phyloP scores from a whole-genome alignment of 2,329 filamentous ascomycete species.

The Aphanocladium album region DNA sequence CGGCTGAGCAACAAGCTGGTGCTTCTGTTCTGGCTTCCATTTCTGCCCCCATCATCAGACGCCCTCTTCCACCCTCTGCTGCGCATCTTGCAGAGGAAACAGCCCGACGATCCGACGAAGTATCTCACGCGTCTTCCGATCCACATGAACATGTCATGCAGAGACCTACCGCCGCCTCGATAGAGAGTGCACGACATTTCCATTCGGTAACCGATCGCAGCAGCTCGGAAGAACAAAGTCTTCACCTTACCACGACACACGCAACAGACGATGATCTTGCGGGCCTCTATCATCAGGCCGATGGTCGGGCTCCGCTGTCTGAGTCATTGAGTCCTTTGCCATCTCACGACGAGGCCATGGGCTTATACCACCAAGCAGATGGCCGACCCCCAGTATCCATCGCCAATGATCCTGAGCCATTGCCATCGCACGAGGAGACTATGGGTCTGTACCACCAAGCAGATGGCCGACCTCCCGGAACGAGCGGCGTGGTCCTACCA shows the following conservation, averaged over 20 bases:
- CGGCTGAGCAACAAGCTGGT: neutral
- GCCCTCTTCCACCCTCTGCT: neutral
- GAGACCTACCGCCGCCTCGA: neutral
- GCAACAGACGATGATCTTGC: constrained; percentile 23
- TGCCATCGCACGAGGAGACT: constrained; percentile 22
- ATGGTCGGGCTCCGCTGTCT: constrained; percentile 17
- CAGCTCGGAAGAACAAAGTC: neutral
- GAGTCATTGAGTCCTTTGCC: constrained; percentile 10
- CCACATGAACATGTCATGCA: neutral
- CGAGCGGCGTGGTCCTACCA: neutral
- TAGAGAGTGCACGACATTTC: neutral
- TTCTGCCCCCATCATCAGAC: neutral
- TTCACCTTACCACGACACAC: neutral
- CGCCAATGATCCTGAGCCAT: neutral
- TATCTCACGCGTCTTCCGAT: neutral
- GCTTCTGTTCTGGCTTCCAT: neutral
- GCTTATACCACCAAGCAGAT: constrained; percentile 28
- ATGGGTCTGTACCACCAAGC: constrained; percentile 29
- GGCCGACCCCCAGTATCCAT: constrained; percentile 16
- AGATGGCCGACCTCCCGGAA: constrained; percentile 18
- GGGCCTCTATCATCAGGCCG: constrained; percentile 28
- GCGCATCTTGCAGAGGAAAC: neutral
- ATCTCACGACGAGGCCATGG: constrained; percentile 25
- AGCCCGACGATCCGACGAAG: neutral
- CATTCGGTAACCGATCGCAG: neutral